Base-by-base conservation (phyloP, 352 stramenopile species). In the Phytophthora multivora region DNA sequence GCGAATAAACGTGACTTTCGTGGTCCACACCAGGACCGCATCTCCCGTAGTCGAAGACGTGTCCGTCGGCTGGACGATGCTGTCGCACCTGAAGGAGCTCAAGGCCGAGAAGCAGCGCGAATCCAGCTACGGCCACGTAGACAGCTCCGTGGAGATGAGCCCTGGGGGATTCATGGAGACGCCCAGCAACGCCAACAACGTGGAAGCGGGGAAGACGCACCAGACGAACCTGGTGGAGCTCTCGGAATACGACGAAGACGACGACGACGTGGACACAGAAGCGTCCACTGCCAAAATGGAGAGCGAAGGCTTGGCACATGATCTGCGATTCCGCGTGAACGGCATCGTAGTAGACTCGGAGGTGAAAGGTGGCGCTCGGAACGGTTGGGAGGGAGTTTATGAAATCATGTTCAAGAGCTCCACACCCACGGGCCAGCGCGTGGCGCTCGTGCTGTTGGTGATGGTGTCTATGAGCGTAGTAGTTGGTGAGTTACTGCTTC, bases 381-480 rank as follows among this genome's bases (percentile, higher is more conserved):
- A n/a, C 36, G 63, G 59, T 42, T 89, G 80, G 71, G 72, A 86
- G 41, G 54, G 68, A n/a, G 73, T 89, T 9, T 80, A 92, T 59
- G 74, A 90, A 49, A 80, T 83, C 45, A 80, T 92, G 49, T 90
- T 90, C 50, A 73, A 78, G 30, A 90, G 76, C 71, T 80, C 56
- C 19, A 90, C 81, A 35, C 69, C 69, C 16, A 75, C 75, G 43
- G 83, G 83, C 6, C 83, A 90, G 49, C 54, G 78, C 18, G 72
- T 75, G 21, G 83, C 75, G 33, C 69, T 90, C 13, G 61, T 90
- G 25, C 50, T 92, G 53, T 67, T 92, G 9, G 56, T 89, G 4
- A 88, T 92, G 75, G 84, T 92, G 51, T 78, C 83, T 6, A 84
- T 76, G 40, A 92, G 83, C 49, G 81, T 92, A 11, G 61, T 82